These are phyloP conservation scores for Phytophthora pistaciae DNA, from an alignment of 352 stramenopile species.

Conservation along the genomic window DNA sequence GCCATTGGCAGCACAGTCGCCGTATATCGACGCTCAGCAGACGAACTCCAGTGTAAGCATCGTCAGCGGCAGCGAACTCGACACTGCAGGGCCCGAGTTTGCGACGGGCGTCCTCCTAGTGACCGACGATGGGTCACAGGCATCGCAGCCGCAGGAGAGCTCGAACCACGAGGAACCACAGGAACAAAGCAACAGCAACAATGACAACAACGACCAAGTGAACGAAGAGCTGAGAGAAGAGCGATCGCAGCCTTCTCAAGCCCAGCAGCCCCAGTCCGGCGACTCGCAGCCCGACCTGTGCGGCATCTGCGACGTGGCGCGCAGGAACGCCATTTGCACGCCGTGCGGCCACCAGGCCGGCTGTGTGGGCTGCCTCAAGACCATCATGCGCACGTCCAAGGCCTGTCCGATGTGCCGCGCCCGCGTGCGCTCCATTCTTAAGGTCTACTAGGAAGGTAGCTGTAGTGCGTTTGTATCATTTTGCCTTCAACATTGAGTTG, in stretches of 20 bases:
- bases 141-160: constrained; percentile 7
- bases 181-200: neutral
- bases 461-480: neutral
- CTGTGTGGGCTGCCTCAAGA: constrained; percentile 55
- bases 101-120: constrained; percentile 20
- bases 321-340: constrained; percentile 65
- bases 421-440: constrained; percentile 47
- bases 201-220: constrained; percentile 4
- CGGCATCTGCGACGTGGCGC: constrained; percentile 65
- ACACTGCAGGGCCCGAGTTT: constrained; percentile 31
- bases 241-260: constrained; percentile 14
- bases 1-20: constrained; percentile 22
- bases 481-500: neutral
- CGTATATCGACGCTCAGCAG: constrained; percentile 15
- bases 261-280: constrained; percentile 4
- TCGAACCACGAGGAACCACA: constrained; percentile 5
- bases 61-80: constrained; percentile 28
- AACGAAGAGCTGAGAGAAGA: constrained; percentile 5
- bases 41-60: constrained; percentile 32
- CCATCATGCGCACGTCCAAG: constrained; percentile 35
- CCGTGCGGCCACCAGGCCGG: constrained; percentile 72
- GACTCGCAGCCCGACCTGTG: constrained; percentile 41
- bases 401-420: constrained; percentile 59
- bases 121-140: constrained; percentile 11
- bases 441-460: constrained; percentile 33